Percentiles rank a stretch among this genome's conserved stretches.
phyloP scores from a whole-genome alignment of 2,329 filamentous ascomycete species.

The Boeremia exigua region DNA sequence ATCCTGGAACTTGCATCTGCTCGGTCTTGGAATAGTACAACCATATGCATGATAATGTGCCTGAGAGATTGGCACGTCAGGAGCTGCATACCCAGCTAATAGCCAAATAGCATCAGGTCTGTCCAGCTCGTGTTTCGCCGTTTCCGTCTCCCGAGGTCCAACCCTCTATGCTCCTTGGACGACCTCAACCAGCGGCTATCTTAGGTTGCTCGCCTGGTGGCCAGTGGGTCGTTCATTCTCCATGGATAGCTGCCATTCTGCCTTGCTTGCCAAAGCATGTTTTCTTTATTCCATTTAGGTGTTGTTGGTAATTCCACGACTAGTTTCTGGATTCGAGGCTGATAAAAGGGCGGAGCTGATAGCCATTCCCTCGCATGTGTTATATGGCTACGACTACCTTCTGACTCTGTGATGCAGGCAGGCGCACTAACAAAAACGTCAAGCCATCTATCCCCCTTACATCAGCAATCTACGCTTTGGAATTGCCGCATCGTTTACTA shows the following conservation, averaged over 20 bases:
- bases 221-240: too few species aligned
- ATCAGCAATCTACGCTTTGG: not conserved
- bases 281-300: not conserved
- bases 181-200: too few species aligned
- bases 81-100: not conserved
- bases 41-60: not conserved
- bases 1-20: constrained; percentile 5
- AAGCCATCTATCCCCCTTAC: not conserved
- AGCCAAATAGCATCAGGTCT: not conserved
- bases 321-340: not conserved
- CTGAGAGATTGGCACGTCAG: not conserved
- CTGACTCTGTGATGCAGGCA: constrained; percentile 1
- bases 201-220: too few species aligned
- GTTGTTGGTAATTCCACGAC: not conserved
- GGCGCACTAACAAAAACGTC: not conserved
- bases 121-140: not conserved
- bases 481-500: not conserved
- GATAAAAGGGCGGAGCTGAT: not conserved
- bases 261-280: too few species aligned
- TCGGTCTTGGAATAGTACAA: not conserved
- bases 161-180: not conserved
- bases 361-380: not conserved
- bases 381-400: not conserved
- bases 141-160: not conserved
- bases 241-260: too few species aligned